Evolutionary conservation across 352 stramenopile species (phyloP).

Genomic region (Bremia lactucae): DNA sequence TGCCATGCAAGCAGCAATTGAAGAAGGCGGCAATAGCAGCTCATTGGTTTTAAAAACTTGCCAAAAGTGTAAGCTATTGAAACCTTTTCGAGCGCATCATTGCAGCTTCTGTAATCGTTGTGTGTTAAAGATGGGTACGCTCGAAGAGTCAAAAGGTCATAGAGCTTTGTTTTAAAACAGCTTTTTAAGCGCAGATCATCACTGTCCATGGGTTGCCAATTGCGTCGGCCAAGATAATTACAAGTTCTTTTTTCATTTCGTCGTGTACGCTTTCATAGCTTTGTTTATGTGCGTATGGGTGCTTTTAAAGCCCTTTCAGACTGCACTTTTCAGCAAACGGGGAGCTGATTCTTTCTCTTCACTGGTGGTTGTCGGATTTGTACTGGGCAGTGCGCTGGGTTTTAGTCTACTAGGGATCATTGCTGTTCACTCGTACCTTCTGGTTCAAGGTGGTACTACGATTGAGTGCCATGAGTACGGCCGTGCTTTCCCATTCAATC

Average conservation of each 20-base stretch:
- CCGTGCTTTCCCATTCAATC: conserved; percentile 49
- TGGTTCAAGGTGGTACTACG: conserved; percentile 56
- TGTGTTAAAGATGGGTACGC: conserved; percentile 80
- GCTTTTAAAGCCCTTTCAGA: conserved; percentile 42
- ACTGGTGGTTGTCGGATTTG: conserved; percentile 50
- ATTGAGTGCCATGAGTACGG: conserved; percentile 76
- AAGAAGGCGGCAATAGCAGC: conserved; percentile 22
- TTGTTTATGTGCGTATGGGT: conserved; percentile 46
- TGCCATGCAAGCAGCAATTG: conserved; percentile 48
- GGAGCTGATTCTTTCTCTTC: conserved; percentile 25
- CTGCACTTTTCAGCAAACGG: conserved; percentile 15
- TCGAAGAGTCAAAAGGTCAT: no score
- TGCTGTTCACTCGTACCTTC: conserved; percentile 56
- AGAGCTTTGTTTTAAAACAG: background rate
- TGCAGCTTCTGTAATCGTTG: conserved; percentile 82
- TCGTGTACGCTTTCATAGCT: conserved; percentile 63
- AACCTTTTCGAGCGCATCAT: conserved; percentile 75
- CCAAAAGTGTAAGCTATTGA: conserved; percentile 53
- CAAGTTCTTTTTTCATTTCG: conserved; percentile 83
- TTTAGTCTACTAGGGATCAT: conserved; percentile 69
- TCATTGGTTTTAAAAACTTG: conserved; percentile 26
- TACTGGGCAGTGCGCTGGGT: conserved; percentile 54
- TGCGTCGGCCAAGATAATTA: conserved; percentile 79
- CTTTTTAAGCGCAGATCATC: conserved; percentile 83
- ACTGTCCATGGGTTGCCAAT: conserved; percentile 93